Evolutionary conservation across 2,329 filamentous ascomycete species (phyloP).

Genomic region (Anisogramma anomala): DNA sequence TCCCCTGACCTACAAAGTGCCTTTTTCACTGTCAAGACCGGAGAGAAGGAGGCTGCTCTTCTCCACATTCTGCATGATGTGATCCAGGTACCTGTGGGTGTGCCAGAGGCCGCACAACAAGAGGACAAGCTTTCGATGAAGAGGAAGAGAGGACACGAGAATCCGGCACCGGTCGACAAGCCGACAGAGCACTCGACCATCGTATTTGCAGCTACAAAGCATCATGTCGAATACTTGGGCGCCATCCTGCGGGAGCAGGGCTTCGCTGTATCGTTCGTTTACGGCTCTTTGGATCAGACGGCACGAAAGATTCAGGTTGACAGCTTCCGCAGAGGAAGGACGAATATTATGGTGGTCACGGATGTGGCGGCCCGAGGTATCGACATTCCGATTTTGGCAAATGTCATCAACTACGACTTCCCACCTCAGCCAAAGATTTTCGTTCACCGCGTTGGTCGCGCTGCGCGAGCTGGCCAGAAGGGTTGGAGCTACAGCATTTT

Average conservation of each 20-base stretch:
- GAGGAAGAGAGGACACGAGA: constrained; percentile 52
- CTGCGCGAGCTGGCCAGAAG: constrained; percentile 80
- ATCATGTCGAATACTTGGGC: constrained; percentile 90
- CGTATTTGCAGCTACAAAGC: constrained; percentile 87
- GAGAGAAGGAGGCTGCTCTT: constrained; percentile 86
- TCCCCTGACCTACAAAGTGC: constrained; percentile 92
- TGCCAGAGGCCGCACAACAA: constrained; percentile 40
- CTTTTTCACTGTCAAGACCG: constrained; percentile 86
- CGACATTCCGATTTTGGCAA: constrained; percentile 89
- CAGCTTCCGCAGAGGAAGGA: constrained; percentile 71
- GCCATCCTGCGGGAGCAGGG: constrained; percentile 68
- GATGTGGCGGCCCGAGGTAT: constrained; percentile 96
- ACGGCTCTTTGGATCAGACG: constrained; percentile 87
- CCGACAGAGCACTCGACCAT: constrained; percentile 89
- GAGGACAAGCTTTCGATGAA: constrained; percentile 50
- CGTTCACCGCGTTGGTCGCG: constrained; percentile 90
- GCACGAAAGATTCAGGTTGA: constrained; percentile 87
- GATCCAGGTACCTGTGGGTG: constrained; percentile 74
- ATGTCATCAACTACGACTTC: constrained; percentile 98
- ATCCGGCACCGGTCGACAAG: constrained; percentile 48
- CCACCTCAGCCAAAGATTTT: constrained; percentile 94
- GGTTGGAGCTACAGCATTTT: constrained; percentile 96
- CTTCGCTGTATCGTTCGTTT: constrained; percentile 86
- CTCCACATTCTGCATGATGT: constrained; percentile 82
- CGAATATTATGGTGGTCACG: constrained; percentile 88